Evolutionary conservation across 331 rosid species (phyloP).

Genomic region (Quercus tomentella): DNA sequence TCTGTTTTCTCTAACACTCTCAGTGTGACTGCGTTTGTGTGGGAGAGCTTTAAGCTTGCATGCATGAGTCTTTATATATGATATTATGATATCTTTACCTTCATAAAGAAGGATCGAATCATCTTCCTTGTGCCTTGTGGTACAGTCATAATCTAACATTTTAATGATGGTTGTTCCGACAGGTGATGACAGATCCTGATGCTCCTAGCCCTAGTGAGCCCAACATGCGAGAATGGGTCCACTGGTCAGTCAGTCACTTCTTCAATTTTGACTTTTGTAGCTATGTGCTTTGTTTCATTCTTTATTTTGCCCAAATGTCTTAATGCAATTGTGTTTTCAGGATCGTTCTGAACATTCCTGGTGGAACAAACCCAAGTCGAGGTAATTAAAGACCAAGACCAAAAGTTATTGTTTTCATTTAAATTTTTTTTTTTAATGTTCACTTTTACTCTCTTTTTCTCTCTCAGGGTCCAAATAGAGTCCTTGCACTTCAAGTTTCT

Average conservation of each 20-base stretch:
- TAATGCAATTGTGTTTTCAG: conserved; percentile 26
- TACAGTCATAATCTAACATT: neutral
- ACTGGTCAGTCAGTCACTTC: conserved; percentile 54
- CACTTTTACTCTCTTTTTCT: too few relatives aligned
- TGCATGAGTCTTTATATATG: conserved; percentile 1
- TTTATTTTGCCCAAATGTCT: neutral
- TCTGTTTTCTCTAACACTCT: neutral
- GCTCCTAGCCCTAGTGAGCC: conserved; percentile 99
- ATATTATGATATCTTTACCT: neutral
- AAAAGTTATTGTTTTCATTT: too few relatives aligned
- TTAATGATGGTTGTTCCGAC: conserved; percentile 5
- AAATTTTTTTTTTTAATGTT: too few relatives aligned
- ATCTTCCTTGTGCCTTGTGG: too few relatives aligned
- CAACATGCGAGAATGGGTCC: conserved; percentile 82
- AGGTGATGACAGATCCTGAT: conserved; percentile 95
- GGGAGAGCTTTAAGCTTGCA: conserved; percentile 2
- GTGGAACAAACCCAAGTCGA: conserved; percentile 58
- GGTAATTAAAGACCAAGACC: conserved; percentile 37
- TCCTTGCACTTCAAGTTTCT: too few relatives aligned
- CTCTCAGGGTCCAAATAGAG: too few relatives aligned
- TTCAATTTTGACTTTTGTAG: neutral
- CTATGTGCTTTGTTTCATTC: neutral
- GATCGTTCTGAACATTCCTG: conserved; percentile 87
- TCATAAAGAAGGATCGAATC: too few relatives aligned
- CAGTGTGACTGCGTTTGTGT: neutral